Base-by-base conservation (phyloP, 768 basidiomycete species). In the Amanita rubescens region DNA sequence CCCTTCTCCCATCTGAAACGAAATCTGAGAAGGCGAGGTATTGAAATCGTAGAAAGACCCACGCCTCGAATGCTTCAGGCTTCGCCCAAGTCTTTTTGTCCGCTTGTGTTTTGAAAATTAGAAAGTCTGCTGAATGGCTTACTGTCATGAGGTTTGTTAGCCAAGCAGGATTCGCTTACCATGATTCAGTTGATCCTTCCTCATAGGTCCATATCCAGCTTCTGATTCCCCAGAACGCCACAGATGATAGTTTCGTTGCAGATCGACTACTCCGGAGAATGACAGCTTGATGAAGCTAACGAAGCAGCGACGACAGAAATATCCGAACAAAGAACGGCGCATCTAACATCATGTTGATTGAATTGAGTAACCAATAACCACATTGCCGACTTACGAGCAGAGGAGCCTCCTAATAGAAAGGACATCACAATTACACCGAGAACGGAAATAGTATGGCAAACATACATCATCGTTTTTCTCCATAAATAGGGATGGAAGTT, bases 291-390 rank as follows among this genome's bases (percentile, higher is more conserved):
- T 63, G 66, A 85, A 91, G 59, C 78, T 84, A 46, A 89, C 75
- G 56, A 77, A 84, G 62, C 86, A 90, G 37, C 90, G 77, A 44
- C 90, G 84, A 59, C 79, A 82, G 62, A 91, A 92, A 60, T 81
- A 88, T 2, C 89, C 91, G 64, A 91, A 87, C 19, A 88, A 68
- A 2, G 90, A 92, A 17, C 87, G 82, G 24, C 86, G 81, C 49
- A 73, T 74, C 90, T 91, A 37, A 27, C 15, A 38, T 15, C 11
- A 24, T 15, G 42, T 22, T 30, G 27, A 15, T 53, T 5, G 22
- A 20, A 6, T 5, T 2, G 14, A 12, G 24, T 42, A 2, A 14
- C n/a, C 9, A n/a, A n/a, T n/a, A 8, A 39, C 14, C 15, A 46
- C 6, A 34, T 3, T 39, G 15, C 15, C 19, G 27, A 33, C 51